Conservation (phyloP, 352 stramenopile species). For the Phytopythium mirpurense region DNA sequence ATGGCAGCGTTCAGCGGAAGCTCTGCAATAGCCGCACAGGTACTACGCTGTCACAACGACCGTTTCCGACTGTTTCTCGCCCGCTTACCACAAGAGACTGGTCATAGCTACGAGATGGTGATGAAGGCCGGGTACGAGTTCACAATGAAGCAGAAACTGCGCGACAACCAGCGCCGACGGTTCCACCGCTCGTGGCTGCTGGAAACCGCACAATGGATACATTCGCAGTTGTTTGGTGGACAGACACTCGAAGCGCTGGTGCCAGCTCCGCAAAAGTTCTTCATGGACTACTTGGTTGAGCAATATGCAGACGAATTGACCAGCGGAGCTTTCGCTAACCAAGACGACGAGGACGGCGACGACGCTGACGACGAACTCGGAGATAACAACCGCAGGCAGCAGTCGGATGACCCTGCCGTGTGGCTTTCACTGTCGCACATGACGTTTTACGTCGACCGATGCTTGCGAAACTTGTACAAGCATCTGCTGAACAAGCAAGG, state of each 20-base stretch:
- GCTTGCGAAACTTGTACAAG: slow-evolving; percentile 57
- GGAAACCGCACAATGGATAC: slow-evolving; percentile 42
- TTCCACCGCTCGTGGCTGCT: slow-evolving; percentile 63
- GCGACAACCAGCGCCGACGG: slow-evolving; percentile 51
- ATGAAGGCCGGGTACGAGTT: slow-evolving; percentile 32
- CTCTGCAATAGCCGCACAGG: slow-evolving; percentile 25
- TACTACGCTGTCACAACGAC: slow-evolving; percentile 47
- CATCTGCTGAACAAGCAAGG: slow-evolving; percentile 61
- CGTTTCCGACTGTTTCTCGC: slow-evolving; percentile 39
- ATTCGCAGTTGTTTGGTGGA: slow-evolving; percentile 29
- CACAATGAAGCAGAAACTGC: slow-evolving; percentile 56
- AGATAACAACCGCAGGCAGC: slow-evolving; percentile 20
- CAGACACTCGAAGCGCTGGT: slow-evolving; percentile 7
- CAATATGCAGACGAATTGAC: slow-evolving; percentile 17
- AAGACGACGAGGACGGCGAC: slow-evolving; percentile 20
- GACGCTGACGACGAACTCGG: slow-evolving; percentile 16
- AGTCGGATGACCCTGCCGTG: slow-evolving; percentile 25
- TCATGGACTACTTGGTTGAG: slow-evolving; percentile 43
- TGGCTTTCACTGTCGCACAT: slow-evolving; percentile 45
- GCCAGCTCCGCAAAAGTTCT: slow-evolving; percentile 25
- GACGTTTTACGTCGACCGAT: slow-evolving; percentile 59
- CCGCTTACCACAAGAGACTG: slow-evolving; percentile 22
- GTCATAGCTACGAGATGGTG: slow-evolving; percentile 28
- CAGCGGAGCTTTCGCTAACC: neutral
- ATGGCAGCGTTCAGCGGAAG: slow-evolving; percentile 57